phyloP scores from a whole-genome alignment of 2,329 filamentous ascomycete genomes.

The Fusarium piperis region DNA sequence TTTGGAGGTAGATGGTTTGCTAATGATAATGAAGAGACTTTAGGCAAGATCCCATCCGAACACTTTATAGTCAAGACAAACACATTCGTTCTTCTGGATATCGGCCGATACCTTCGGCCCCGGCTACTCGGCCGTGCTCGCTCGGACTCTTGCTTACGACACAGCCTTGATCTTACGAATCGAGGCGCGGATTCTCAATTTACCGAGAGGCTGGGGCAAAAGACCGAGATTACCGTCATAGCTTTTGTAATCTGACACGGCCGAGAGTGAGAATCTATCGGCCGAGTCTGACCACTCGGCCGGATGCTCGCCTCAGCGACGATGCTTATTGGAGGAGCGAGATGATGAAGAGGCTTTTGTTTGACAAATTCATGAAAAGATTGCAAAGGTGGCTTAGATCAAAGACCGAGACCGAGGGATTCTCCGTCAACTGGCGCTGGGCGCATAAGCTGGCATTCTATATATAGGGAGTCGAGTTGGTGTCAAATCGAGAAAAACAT shows the following conservation, averaged over 20 bases:
- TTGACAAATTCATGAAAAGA: not conserved
- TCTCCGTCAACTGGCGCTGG: not conserved
- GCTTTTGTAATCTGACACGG: not conserved
- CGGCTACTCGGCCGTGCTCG: not conserved
- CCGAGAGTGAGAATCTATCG: not conserved
- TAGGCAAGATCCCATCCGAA: not conserved
- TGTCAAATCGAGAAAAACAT: too few species aligned
- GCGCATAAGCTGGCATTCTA: not conserved
- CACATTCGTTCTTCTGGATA: fast-evolving
- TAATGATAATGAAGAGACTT: not conserved
- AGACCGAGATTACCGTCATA: not conserved
- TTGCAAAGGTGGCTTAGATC: not conserved
- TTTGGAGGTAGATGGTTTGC: not conserved
- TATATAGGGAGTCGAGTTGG: slow-evolving; percentile 3
- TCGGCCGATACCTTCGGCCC: slow-evolving; percentile 9
- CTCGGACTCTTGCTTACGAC: not conserved
- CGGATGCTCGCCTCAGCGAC: not conserved
- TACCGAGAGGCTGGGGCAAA: not conserved
- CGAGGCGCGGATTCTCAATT: not conserved
- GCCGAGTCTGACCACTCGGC: slow-evolving; percentile 10
- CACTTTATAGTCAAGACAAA: slow-evolving; percentile 13
- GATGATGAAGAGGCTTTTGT: not conserved
- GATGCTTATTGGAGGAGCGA: slow-evolving; percentile 8
- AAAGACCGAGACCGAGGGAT: slow-evolving; percentile 3
- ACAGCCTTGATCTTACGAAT: not conserved